Evolutionary conservation across 1,139 yeast species (phyloP), one percentile per base, ranked within the genome.

Genomic region (Suhomyces guaymorum): DNA sequence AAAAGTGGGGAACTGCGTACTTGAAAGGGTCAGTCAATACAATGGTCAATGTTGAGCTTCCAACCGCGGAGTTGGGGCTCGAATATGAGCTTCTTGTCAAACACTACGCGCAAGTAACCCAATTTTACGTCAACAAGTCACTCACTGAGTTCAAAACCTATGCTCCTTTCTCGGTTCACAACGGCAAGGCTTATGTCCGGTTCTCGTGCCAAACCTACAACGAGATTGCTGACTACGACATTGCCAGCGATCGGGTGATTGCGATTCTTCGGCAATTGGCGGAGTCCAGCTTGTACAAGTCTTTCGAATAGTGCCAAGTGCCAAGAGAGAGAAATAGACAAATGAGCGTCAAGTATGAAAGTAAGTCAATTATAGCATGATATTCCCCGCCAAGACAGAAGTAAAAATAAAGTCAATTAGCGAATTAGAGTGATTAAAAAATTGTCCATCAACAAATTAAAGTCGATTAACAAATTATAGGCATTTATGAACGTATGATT

Each of bases 181-280:
- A 69, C 26, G 73, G 64, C 2, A 55, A 58, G 24, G 38, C 73
- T 24, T 71, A 66, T 48, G 63, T 70, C 14, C 68, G 90, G 41
- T 73, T 79, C 42, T 73, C 82, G 26, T 79, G 79, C 26, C 85
- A 81, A 48, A 57, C 78, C 7, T 82, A 79, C 52, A 73, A 78
- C 43, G 82, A 78, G 26, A 47, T 74, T 20, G 59, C 58, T 7
- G 89, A 82, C 47, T 81, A 68, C 51, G 66, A 62, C 24, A 52
- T 56, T 37, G 80, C 76, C 2, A 55, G 68, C 22, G 64, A 63
- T 7, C 56, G 46, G 5, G 45, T 61, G 14, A 42, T 50, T 5
- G 30, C 44, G n/a, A 42, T 41, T 2, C 41, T 57, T 22, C 41
- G 40, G 30, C 41, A 37, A 9, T 45, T 37, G 26, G 39, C 27